These are phyloP conservation scores for Pleurostoma richardsiae DNA, from an alignment of 2,329 filamentous ascomycete genomes.

Conservation along the genomic window DNA sequence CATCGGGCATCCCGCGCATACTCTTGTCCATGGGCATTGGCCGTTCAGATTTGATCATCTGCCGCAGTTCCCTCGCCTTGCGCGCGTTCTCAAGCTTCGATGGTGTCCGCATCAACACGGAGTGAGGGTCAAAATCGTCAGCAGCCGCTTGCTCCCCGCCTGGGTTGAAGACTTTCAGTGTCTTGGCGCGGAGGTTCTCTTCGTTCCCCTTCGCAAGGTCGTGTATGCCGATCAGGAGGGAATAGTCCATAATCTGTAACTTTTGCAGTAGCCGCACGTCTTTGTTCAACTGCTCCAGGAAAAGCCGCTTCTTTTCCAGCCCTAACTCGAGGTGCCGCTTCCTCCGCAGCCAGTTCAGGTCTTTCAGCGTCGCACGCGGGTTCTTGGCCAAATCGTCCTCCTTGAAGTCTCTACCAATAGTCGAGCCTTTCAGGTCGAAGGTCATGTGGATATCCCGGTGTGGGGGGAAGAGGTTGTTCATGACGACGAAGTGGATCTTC, in stretches of 20 bases:
- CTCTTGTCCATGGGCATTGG: constrained; percentile 89
- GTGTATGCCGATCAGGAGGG: constrained; percentile 88
- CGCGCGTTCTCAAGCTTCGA: constrained; percentile 89
- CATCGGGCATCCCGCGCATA: constrained; percentile 81
- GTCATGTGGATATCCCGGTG: constrained; percentile 97
- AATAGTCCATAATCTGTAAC: constrained; percentile 98
- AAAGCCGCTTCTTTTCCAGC: constrained; percentile 79
- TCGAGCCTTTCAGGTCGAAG: constrained; percentile 95
- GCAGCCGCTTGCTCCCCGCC: constrained; percentile 59
- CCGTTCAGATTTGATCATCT: constrained; percentile 88
- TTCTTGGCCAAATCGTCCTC: constrained; percentile 87
- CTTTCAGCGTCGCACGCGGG: constrained; percentile 88
- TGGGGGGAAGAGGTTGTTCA: constrained; percentile 98
- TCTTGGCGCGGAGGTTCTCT: constrained; percentile 86
- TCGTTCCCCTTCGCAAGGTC: constrained; percentile 88
- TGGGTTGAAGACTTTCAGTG: constrained; percentile 88
- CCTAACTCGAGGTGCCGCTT: constrained; percentile 84
- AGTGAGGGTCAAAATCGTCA: constrained; percentile 55
- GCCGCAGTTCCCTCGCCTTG: constrained; percentile 84
- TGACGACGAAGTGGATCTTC: constrained; percentile 99
- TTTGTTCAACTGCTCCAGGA: constrained; percentile 80
- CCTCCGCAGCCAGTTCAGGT: constrained; percentile 90
- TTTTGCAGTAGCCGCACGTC: constrained; percentile 84
- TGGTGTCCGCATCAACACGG: constrained; percentile 76
- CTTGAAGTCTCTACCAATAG: constrained; percentile 83